Evolutionary conservation across 768 basidiomycete species (phyloP).

Genomic region (Cystofilobasidium bisporidii): DNA sequence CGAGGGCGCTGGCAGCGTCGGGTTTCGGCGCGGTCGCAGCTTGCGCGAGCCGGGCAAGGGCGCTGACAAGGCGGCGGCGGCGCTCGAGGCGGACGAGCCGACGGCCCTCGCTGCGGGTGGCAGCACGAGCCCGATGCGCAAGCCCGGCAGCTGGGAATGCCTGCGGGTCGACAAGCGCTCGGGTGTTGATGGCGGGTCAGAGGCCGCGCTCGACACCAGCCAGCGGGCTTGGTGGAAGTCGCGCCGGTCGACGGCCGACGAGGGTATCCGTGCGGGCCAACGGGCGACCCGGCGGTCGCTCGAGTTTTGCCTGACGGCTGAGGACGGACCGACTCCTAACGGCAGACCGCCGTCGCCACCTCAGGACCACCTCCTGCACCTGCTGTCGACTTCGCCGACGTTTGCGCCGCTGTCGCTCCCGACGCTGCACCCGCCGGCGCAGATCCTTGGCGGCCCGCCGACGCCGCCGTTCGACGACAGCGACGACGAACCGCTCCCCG

Average conservation of each 20-base stretch:
- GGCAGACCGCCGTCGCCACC: neutral
- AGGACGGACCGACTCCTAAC: no score
- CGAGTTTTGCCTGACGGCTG: conserved; percentile 5
- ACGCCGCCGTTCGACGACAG: conserved; percentile 33
- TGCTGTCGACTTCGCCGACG: conserved; percentile 5
- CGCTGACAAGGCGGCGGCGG: neutral
- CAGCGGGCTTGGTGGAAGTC: neutral
- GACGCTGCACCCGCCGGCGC: neutral
- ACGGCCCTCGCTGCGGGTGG: conserved; percentile 33
- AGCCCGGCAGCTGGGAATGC: conserved; percentile 4
- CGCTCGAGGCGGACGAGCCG: conserved; percentile 16
- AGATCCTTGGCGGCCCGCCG: conserved; percentile 31
- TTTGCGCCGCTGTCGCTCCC: neutral
- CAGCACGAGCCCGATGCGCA: conserved; percentile 12
- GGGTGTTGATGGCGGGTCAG: neutral
- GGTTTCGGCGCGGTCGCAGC: conserved; percentile 14
- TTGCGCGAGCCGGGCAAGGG: conserved; percentile 20
- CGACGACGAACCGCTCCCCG: conserved; percentile 4
- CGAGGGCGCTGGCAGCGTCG: neutral
- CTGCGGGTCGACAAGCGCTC: conserved; percentile 16
- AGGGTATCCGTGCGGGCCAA: neutral
- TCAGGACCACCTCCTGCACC: neutral
- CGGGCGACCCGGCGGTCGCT: neutral
- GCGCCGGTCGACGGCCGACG: conserved; percentile 7
- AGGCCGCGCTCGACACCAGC: conserved; percentile 1